Base-by-base conservation (phyloP, 306 rosid genomes). In the Argentina anserina region DNA sequence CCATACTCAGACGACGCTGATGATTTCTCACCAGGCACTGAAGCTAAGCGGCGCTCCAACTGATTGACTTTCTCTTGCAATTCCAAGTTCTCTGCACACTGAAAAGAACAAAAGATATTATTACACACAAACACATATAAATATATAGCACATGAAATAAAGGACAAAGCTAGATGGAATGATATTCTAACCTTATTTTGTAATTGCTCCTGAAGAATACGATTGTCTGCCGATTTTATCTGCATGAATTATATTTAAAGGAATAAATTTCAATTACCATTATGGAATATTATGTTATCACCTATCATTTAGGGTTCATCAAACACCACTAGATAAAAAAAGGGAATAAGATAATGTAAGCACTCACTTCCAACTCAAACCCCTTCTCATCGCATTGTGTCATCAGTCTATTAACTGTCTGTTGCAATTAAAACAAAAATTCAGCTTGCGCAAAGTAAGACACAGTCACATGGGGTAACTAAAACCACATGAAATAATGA, bases 161-260 rank as follows among this genome's bases (percentile, higher is more conserved):
- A 69, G 25, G 7, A 56, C 6, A 74, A 73, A 65, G 67, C 28
- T 43, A 58, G 36, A 59, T 29, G 9, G 39, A 59, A 28, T 50
- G 18, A 73, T 59, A 76, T 65, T 34, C 70, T 20, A 67, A 90
- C 99, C 97, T 90, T 95, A 82, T 88, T 84, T 78, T 90, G 86
- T 78, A 95, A 87, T 78, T 95, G 97, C 65, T 95, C 97, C 81
- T 95, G 97, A 61, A 95, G 99, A 45, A 95, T 86, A 45, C 97
- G 97, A 65, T 95, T 91, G 84, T 95, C 99, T 9, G 99, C 97
- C 31, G 97, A 88, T 86, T 90, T 91, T 79, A 95, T 81, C 99
- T 95, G 85, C 76, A 83, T 33, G 21, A 62, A 45, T 33, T 76
- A 53, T 47, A 43, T 47, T 33, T n/a, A 21, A 26, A 21, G 45